These are phyloP conservation scores for Trichophyton schoenleinii DNA, from an alignment of 2,329 filamentous ascomycete species.

Conservation along the genomic window DNA sequence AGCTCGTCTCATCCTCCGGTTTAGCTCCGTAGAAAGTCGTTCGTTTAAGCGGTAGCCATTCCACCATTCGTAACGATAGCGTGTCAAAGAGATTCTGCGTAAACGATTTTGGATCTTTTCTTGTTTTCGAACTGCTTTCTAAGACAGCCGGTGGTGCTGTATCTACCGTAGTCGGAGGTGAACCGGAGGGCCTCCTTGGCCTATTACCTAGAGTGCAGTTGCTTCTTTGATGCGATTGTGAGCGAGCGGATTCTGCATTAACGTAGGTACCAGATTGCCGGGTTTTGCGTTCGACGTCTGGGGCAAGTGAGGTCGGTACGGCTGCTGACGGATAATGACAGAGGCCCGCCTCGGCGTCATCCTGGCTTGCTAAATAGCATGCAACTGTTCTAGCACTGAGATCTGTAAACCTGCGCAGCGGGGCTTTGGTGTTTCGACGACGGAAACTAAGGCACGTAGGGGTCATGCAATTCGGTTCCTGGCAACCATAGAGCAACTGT, in stretches of 20 bases:
- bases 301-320: conserved; percentile 5
- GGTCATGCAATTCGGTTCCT: conserved; percentile 53
- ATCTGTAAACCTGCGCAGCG: conserved; percentile 65
- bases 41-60: conserved; percentile 32
- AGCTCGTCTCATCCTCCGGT: not conserved
- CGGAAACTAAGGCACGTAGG: conserved; percentile 71
- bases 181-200: not conserved
- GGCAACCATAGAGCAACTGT: conserved; percentile 74
- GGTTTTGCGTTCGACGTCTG: not conserved
- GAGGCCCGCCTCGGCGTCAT: conserved; percentile 58
- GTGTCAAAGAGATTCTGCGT: conserved; percentile 46
- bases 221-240: not conserved
- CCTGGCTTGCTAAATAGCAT: conserved; percentile 65
- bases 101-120: conserved; percentile 50
- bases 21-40: not conserved
- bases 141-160: not conserved
- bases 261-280: not conserved
- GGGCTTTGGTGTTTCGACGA: conserved; percentile 53
- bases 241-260: not conserved
- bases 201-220: not conserved
- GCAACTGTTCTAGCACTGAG: conserved; percentile 73
- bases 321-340: conserved; percentile 40
- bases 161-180: not conserved
- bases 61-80: conserved; percentile 33
- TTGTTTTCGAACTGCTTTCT: conserved; percentile 15